Evolutionary conservation across 805 yeast species (phyloP).

Genomic region (Starmerella lactis-condensi): DNA sequence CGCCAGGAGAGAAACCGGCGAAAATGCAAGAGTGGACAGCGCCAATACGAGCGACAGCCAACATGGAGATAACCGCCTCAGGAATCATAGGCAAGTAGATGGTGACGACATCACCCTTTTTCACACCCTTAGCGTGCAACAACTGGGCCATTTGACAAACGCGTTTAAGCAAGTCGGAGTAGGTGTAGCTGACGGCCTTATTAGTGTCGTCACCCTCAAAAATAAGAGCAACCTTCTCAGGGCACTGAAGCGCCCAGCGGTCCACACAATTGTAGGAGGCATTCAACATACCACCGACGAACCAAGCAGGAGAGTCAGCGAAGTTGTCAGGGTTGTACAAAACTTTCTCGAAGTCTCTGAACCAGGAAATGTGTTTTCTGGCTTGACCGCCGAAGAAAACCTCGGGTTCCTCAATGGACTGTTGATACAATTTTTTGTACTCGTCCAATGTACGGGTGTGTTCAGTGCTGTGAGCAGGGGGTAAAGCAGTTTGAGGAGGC

Average conservation of each 20-base stretch:
- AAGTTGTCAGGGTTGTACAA: constrained; percentile 11
- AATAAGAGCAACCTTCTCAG: constrained; percentile 49
- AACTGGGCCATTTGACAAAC: constrained; percentile 74
- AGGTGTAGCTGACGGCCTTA: constrained; percentile 57
- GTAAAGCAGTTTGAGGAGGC: constrained; percentile 17
- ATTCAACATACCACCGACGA: constrained; percentile 77
- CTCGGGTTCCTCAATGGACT: constrained; percentile 65
- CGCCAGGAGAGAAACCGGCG: constrained; percentile 92
- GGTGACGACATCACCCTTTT: constrained; percentile 91
- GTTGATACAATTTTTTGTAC: constrained; percentile 47
- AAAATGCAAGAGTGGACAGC: constrained; percentile 92
- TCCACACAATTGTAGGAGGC: constrained; percentile 90
- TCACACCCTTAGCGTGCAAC: constrained; percentile 65
- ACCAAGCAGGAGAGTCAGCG: constrained; percentile 54
- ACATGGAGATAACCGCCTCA: constrained; percentile 82
- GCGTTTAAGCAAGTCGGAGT: constrained; percentile 66
- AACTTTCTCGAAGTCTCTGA: constrained; percentile 49
- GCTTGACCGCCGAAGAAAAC: constrained; percentile 67
- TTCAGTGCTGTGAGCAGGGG: constrained; percentile 10
- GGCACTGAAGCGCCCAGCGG: constrained; percentile 77
- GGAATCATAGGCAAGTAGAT: constrained; percentile 96
- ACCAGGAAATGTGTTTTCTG: constrained; percentile 58
- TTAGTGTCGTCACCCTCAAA: constrained; percentile 87
- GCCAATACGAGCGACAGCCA: constrained; percentile 85
- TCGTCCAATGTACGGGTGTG: constrained; percentile 44